Conservation (phyloP, 2,329 filamentous ascomycete species). For the Neurospora crassa region DNA sequence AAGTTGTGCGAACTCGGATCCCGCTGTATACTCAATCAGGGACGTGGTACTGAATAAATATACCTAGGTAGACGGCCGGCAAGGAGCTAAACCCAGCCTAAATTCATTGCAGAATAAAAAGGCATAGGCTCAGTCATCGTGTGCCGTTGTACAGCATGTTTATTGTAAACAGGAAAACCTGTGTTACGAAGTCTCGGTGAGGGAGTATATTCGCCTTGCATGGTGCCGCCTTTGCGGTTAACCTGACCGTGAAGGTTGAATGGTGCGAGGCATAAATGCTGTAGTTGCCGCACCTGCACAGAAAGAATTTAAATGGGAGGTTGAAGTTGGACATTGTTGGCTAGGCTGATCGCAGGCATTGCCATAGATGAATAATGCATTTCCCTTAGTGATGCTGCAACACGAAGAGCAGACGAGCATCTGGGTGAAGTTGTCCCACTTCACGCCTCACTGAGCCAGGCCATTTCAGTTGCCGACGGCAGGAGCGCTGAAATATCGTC, state of each 20-base stretch:
- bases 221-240: neutral
- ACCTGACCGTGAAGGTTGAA: neutral
- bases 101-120: neutral
- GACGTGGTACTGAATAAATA: neutral
- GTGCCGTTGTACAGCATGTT: neutral
- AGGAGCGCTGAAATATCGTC: neutral
- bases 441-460: neutral
- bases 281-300: neutral
- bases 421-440: too few species aligned
- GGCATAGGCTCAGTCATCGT: neutral
- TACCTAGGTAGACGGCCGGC: neutral
- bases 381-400: too few species aligned
- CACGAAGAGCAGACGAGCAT: too few species aligned
- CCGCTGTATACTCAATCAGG: neutral
- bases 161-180: neutral
- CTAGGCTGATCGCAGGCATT: too few species aligned
- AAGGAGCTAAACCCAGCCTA: neutral
- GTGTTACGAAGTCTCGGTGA: neutral
- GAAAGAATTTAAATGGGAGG: neutral
- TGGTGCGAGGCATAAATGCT: neutral
- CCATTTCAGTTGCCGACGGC: neutral
- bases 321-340: too few species aligned
- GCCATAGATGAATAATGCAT: too few species aligned
- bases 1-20: neutral
- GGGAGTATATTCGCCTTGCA: neutral